These are phyloP conservation scores for Phyllosticta paracitricarpa DNA, from an alignment of 2,329 filamentous ascomycete species.

Conservation along the genomic window DNA sequence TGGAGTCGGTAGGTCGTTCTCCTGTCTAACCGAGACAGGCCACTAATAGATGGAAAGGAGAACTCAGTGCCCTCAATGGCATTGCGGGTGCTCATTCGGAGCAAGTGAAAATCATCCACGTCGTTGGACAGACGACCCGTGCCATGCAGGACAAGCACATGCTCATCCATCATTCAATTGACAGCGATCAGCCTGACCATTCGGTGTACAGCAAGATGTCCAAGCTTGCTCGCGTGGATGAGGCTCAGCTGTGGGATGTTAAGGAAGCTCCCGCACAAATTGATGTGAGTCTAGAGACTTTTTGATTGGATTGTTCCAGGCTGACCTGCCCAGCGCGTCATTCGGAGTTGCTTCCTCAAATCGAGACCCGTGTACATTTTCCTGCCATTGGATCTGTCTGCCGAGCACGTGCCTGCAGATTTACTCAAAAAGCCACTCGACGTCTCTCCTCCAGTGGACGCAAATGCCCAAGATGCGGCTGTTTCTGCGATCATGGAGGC, in stretches of 20 bases:
- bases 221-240: constrained; percentile 26
- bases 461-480: constrained; percentile 21
- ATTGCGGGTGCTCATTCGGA: constrained; percentile 35
- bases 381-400: constrained; percentile 33
- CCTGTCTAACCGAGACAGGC: not conserved
- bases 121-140: constrained; percentile 35
- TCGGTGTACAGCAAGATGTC: constrained; percentile 33
- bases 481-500: constrained; percentile 24
- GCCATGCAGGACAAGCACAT: constrained; percentile 32
- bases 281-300: constrained; percentile 16
- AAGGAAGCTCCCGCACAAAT: constrained; percentile 32
- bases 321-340: constrained; percentile 20
- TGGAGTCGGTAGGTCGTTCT: constrained; percentile 39
- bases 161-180: constrained; percentile 39
- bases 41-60: constrained; percentile 16
- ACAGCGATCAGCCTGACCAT: constrained; percentile 31
- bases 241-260: constrained; percentile 32
- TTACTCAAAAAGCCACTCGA: constrained; percentile 30
- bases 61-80: constrained; percentile 36
- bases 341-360: constrained; percentile 34
- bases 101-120: constrained; percentile 35
- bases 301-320: not conserved
- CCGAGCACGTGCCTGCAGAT: constrained; percentile 23
- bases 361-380: constrained; percentile 36
- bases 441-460: constrained; percentile 19